A percentile compares a stretch with the other conserved stretches of the same genome.
Conservation (phyloP, 2,329 filamentous ascomycete genomes). For the Esteya vermicola region DNA sequence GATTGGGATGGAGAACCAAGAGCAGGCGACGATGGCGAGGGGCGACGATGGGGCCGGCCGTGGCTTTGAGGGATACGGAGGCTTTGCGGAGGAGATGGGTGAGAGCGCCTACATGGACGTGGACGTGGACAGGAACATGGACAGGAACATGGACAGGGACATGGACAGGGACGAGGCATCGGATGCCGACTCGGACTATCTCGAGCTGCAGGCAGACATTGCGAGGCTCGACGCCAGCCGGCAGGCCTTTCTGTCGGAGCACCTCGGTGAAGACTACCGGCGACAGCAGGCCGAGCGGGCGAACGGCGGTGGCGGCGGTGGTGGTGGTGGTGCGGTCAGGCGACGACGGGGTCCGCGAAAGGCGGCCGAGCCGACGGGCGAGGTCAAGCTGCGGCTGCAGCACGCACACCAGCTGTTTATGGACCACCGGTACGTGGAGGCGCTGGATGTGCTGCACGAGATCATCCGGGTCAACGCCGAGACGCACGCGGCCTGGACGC, state of each 20-base stretch:
- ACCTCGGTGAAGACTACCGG: conserved; percentile 12
- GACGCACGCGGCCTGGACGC: conserved; percentile 50
- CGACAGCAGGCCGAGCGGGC: background rate
- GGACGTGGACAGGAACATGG: background rate
- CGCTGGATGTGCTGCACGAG: conserved; percentile 43
- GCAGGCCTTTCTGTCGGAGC: conserved; percentile 19
- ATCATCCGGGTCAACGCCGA: conserved; percentile 56
- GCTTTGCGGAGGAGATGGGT: conserved; percentile 2
- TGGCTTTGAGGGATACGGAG: too few species aligned
- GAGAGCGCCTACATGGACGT: background rate
- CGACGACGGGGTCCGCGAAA: conserved; percentile 35
- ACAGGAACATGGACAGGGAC: conserved; percentile 11
- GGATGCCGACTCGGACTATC: conserved; percentile 26
- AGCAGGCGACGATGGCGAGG: too few species aligned
- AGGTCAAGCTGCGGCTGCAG: conserved; percentile 55
- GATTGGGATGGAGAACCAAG: too few species aligned
- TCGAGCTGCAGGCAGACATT: conserved; percentile 23
- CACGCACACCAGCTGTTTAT: conserved; percentile 57
- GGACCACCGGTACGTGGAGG: conserved; percentile 42
- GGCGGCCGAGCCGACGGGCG: conserved; percentile 52
- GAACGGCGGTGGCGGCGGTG: conserved; percentile 3
- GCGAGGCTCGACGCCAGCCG: conserved; percentile 22
- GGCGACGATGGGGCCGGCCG: too few species aligned
- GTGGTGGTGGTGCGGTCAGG: conserved; percentile 7
- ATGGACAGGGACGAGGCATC: conserved; percentile 15